Evolutionary conservation across 163 green algal species (phyloP), one percentile per base, ranked within the genome.

Genomic region (Prototheca cutis): DNA sequence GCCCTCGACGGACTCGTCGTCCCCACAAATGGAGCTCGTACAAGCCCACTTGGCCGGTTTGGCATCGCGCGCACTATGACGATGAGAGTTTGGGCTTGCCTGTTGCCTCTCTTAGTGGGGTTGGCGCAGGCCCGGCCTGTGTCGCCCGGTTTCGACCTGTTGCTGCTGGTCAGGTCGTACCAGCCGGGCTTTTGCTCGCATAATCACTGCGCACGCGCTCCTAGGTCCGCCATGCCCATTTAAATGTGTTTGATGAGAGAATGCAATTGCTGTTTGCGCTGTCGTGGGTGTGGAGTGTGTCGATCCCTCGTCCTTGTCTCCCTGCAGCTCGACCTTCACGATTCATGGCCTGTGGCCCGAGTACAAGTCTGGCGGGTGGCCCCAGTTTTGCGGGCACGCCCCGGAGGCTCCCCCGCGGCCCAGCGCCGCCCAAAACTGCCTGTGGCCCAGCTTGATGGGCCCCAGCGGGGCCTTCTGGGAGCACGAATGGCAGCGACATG

Each of bases 401-500:
- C 6, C 21, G n/a, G 27, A 28, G 0, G 19, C 18, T 0, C 48
- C 33, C 25, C 18, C 24, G 58, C 32, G 40, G 19, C 23, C 30
- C 21, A 32, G 6, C 19, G 2, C 10, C 24, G 4, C 10, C 24
- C 36, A 40, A 15, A 34, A 51, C 33, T 69, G 62, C 54, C 48
- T 61, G 21, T 84, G 79, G 80, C 80, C 80, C 15, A 76, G 51
- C 53, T 75, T 81, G 48, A 59, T 63, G 19, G 66, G 67, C 42
- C 49, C 51, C 23, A 58, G 81, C 48, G 56, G 63, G 13, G 49
- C 13, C 0, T 87, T 90, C 31, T 87, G 79, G 79, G 61, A 71
- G 1, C 82, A 90, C 58, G 82, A 90, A 58, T 90, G 80, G 77
- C 64, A 45, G 3, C 75, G 71, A 32, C 82, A 90, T 49, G 82